These are phyloP conservation scores for Teratosphaeria pseudoeucalypti DNA, from an alignment of 2,329 filamentous ascomycete genomes.

Conservation along the genomic window DNA sequence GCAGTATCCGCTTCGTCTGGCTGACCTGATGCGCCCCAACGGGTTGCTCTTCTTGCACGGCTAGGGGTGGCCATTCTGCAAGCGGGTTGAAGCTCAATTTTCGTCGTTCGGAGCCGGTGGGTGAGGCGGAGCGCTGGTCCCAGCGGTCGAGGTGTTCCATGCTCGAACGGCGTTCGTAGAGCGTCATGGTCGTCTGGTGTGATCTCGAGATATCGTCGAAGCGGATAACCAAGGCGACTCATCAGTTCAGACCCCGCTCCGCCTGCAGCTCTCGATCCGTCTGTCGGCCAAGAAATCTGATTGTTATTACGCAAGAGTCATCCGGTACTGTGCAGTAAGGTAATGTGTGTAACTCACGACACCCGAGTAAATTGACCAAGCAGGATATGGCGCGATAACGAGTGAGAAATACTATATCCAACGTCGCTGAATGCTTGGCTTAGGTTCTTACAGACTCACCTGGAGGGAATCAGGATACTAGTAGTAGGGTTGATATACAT, in stretches of 20 bases:
- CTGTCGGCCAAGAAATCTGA: background rate
- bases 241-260: background rate
- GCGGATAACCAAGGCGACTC: background rate
- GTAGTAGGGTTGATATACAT: background rate
- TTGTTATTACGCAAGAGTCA: background rate
- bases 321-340: background rate
- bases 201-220: background rate
- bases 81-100: slow-evolving; percentile 42
- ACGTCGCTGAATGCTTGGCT: background rate
- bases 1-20: slow-evolving; percentile 28
- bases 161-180: background rate
- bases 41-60: slow-evolving; percentile 25
- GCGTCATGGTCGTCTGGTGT: background rate
- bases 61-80: slow-evolving; percentile 33
- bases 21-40: slow-evolving; percentile 45
- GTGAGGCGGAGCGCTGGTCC: slow-evolving; percentile 12
- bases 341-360: background rate
- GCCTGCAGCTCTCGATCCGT: background rate
- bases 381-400: too few relatives aligned
- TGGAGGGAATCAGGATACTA: background rate
- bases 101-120: slow-evolving; percentile 30
- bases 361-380: background rate
- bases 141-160: background rate
- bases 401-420: too few relatives aligned
- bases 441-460: background rate